These are phyloP conservation scores for Citrullus mucosospermus DNA, from an alignment of 306 rosid genomes.

Conservation along the genomic window DNA sequence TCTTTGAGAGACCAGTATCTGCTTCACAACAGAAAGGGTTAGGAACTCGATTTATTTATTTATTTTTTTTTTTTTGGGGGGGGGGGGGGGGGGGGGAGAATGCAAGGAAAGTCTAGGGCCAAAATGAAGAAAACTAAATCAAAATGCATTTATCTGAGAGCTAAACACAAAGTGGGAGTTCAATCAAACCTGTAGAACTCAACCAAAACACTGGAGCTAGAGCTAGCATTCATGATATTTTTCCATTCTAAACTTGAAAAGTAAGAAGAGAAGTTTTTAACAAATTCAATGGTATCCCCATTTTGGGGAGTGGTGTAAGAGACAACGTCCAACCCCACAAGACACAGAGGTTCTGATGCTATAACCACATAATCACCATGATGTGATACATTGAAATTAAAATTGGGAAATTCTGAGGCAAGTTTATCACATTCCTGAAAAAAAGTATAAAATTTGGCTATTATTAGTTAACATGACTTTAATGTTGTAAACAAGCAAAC, in stretches of 20 bases:
- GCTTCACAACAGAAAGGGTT: not conserved
- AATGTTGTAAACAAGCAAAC: not conserved
- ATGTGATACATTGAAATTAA: constrained; percentile 81
- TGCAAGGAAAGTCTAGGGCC: not conserved
- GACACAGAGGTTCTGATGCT: constrained; percentile 80
- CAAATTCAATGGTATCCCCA: constrained; percentile 37
- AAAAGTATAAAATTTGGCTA: not conserved
- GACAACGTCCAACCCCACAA: constrained; percentile 80
- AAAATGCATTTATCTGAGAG: not conserved
- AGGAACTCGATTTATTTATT: too few relatives aligned
- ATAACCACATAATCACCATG: constrained; percentile 88
- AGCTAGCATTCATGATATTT: constrained; percentile 40
- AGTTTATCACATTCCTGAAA: constrained; percentile 38
- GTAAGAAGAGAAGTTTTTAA: constrained; percentile 48
- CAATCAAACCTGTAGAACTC: constrained; percentile 59
- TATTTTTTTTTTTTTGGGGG: too few relatives aligned
- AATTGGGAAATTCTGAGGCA: constrained; percentile 47
- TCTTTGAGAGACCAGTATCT: constrained; percentile 91
- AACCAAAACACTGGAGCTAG: constrained; percentile 35
- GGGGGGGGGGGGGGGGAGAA: too few relatives aligned
- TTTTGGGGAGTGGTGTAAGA: constrained; percentile 39
- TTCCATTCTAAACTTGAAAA: constrained; percentile 76
- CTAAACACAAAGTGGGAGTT: not conserved
- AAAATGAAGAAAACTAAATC: not conserved
- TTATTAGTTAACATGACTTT: too few relatives aligned